Evolutionary conservation across 768 basidiomycete species (phyloP), one percentile per base, ranked within the genome.

Genomic region (Hortiboletus campestris): DNA sequence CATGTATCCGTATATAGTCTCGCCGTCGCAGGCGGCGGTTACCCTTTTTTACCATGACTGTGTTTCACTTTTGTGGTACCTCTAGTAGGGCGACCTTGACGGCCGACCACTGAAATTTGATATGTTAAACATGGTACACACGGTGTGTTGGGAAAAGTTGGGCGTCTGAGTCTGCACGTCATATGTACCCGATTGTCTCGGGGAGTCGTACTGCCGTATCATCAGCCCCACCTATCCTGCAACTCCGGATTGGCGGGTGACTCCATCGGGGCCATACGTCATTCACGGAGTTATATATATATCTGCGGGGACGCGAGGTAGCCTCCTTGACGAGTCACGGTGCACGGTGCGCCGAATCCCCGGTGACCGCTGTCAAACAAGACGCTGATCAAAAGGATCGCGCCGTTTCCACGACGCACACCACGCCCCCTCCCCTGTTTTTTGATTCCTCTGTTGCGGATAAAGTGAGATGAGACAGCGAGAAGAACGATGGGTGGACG

Each of bases 1-100:
- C 56, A 57, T 46, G 48, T 56, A 62, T 52, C 58, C 58, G 57
- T 62, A 42, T 68, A 75, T 56, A 71, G 73, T 55, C 66, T 62
- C 43, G 62, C 64, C 40, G 65, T 61, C 56, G 65, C 60, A 28
- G 60, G 66, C 58, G 53, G 52, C 58, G 45, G 49, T 46, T 13
- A 5, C 17, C 3, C 25, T 19, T 19, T 52, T 50, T 51, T 46
- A 53, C 62, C 62, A 51, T 64, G 58, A 49, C 36, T 36, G 3
- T 44, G 2, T 14, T 57, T 67, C 39, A 50, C 38, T 50, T 49
- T 60, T 34, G 55, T 57, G 35, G 65, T 53, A 53, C 54, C 55
- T 36, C 45, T 46, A 9, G 49, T 52, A 9, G 31, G 51, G 32
- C 48, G 55, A 35, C 43, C 66, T 66, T 4, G 65, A 66, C 2